Percentiles rank a stretch among this genome's conserved stretches.
Conservation (phyloP, 805 yeast species). For the Brettanomyces bruxellensis region DNA sequence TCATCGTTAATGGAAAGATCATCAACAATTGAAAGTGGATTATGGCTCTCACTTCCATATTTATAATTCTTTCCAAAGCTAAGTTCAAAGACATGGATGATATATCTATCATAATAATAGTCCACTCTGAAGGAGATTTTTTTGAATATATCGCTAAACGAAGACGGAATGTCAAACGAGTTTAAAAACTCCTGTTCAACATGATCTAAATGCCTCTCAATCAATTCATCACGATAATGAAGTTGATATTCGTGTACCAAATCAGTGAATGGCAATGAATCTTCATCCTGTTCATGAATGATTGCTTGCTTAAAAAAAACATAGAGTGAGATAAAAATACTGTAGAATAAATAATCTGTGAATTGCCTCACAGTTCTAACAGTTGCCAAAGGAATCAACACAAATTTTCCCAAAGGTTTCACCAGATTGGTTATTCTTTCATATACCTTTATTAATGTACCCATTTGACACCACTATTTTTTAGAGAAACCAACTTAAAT, state of each 20-base stretch:
- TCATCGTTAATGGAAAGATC: too few species aligned
- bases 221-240: constrained; percentile 11
- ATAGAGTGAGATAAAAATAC: constrained; percentile 10
- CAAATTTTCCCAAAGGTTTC: constrained; percentile 16
- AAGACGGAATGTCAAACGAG: constrained; percentile 19
- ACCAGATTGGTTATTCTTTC: background rate
- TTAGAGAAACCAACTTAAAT: background rate
- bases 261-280: constrained; percentile 5
- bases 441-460: background rate
- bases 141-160: constrained; percentile 8
- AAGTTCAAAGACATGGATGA: constrained; percentile 25
- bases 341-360: constrained; percentile 9
- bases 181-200: constrained; percentile 9
- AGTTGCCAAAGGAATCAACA: constrained; percentile 16
- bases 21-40: too few species aligned
- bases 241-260: constrained; percentile 13
- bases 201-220: constrained; percentile 10
- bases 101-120: constrained; percentile 30
- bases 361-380: constrained; percentile 16
- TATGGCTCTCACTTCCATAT: too few species aligned
- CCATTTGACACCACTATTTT: background rate
- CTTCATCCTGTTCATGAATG: background rate
- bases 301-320: constrained; percentile 12
- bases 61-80: too few species aligned
- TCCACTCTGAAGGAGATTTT: constrained; percentile 26